Base-by-base conservation (phyloP, 2,329 filamentous ascomycete genomes). In the Periconia sp. region DNA sequence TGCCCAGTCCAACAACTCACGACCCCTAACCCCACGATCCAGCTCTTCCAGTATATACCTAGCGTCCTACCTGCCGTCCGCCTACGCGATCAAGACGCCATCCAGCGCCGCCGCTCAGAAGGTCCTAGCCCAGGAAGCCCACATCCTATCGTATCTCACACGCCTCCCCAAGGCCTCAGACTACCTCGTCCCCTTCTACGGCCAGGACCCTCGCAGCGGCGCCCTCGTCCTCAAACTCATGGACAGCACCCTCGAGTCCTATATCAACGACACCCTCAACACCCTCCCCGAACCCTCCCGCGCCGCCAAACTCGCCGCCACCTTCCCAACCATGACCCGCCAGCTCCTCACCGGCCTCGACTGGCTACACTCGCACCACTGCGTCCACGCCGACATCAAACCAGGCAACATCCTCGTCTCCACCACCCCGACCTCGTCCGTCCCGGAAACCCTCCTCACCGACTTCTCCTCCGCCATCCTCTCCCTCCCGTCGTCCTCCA, bases 361-460 rank as follows among this genome's bases (percentile, higher is more conserved):
- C 3, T 79, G 77, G 70, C 59, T 81, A 51, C 72, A 77, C 45
- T 53, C 62, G 8, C 68, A 71, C 23, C 67, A 66, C 19, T 72
- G 77, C 46, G 68, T 77, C 1, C 69, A 72, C 55, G 77, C 75
- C 6, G 78, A 81, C 53, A 74, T 80, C 64, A 81, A 81, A 61
- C 77, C 78, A 1, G 71, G 70, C 1, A 81, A 81, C 61, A 72
- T 81, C 43, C 70, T 81, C 35, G 61, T 77, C 47, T 61, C 58
- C 56, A 50, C 56, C 2, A 40, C 52, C 2, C 40, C 59, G 3
- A 31, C 51, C 37, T 17, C 55, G 15, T 35, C 49, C 78, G 70
- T 58, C 73, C 77, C 15, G 79, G 62, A 79, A 79, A 61, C 78
- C 76, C 3, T 73, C 76, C 11, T 71, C 75, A 42, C 33, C 13